Percentiles rank a stretch among this genome's conserved stretches.
These are phyloP conservation scores for Penicillium pancosmium DNA, from an alignment of 495 filamentous ascomycete genomes.

Conservation along the genomic window DNA sequence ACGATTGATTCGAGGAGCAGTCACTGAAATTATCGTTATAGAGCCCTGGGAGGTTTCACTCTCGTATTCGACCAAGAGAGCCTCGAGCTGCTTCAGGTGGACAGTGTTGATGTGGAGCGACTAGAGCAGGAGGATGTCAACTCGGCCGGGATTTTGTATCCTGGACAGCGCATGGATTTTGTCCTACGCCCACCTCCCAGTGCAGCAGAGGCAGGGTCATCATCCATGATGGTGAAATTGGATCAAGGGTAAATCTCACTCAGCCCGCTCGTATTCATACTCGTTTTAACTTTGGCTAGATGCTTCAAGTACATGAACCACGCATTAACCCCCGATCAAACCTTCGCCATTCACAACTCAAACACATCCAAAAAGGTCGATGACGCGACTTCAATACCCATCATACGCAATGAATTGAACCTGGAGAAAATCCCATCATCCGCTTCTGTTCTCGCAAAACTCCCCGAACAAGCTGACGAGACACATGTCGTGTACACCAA, in stretches of 20 bases:
- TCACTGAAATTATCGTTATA: slow-evolving; percentile 10
- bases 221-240: slow-evolving; percentile 39
- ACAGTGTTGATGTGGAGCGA: slow-evolving; percentile 40
- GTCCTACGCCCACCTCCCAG: slow-evolving; percentile 26
- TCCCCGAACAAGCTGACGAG: slow-evolving; percentile 37
- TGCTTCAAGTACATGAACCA: slow-evolving; percentile 53
- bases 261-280: slow-evolving; percentile 2
- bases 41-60: slow-evolving; percentile 47
- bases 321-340: slow-evolving; percentile 43
- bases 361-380: not conserved
- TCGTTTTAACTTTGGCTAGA: slow-evolving; percentile 17
- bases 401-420: slow-evolving; percentile 21
- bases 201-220: slow-evolving; percentile 8
- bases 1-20: not conserved
- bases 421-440: slow-evolving; percentile 31
- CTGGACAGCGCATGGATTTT: slow-evolving; percentile 55
- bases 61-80: slow-evolving; percentile 33
- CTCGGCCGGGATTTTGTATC: slow-evolving; percentile 48
- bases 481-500: slow-evolving; percentile 54
- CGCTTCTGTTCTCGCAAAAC: slow-evolving; percentile 17
- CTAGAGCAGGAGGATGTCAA: slow-evolving; percentile 18
- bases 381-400: slow-evolving; percentile 4
- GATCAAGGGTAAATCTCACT: slow-evolving; percentile 40
- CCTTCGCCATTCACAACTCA: slow-evolving; percentile 35
- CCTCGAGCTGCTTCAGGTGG: slow-evolving; percentile 42